Percentiles rank a stretch among this genome's conserved stretches.
Evolutionary conservation across 306 rosid species (phyloP).

Genomic region (Fagus sylvatica): DNA sequence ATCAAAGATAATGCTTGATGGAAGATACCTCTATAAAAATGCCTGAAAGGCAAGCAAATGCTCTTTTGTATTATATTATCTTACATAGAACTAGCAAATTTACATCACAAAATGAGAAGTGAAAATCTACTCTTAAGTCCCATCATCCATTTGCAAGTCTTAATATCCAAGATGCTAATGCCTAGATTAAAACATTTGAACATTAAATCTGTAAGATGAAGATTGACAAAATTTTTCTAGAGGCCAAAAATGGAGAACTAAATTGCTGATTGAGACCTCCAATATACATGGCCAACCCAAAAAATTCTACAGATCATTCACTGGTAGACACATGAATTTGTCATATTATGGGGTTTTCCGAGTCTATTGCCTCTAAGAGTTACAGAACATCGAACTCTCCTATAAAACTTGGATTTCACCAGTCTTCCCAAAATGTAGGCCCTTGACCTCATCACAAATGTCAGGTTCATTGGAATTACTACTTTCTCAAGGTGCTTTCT

Average conservation of each 20-base stretch:
- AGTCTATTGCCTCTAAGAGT: constrained; percentile 61
- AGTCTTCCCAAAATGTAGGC: constrained; percentile 76
- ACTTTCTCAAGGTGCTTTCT: constrained; percentile 32
- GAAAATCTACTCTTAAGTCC: neutral
- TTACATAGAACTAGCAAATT: neutral
- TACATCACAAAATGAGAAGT: neutral
- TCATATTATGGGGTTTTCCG: constrained; percentile 60
- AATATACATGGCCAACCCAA: neutral
- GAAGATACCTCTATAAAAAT: neutral
- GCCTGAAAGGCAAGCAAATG: neutral
- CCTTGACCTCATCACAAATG: constrained; percentile 76
- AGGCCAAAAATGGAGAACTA: neutral
- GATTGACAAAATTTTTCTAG: neutral
- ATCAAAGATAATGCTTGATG: neutral
- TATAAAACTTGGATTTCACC: constrained; percentile 76
- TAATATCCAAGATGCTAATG: neutral
- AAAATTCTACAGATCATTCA: constrained; percentile 12
- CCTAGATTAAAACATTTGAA: neutral
- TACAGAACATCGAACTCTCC: constrained; percentile 60
- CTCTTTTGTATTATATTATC: neutral
- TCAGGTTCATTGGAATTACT: constrained; percentile 65
- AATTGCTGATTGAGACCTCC: neutral
- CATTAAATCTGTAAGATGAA: neutral
- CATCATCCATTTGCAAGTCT: neutral
- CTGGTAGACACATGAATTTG: constrained; percentile 53